Base-by-base conservation (phyloP, 345 rosid species). In the Noccaea bulbosa region DNA sequence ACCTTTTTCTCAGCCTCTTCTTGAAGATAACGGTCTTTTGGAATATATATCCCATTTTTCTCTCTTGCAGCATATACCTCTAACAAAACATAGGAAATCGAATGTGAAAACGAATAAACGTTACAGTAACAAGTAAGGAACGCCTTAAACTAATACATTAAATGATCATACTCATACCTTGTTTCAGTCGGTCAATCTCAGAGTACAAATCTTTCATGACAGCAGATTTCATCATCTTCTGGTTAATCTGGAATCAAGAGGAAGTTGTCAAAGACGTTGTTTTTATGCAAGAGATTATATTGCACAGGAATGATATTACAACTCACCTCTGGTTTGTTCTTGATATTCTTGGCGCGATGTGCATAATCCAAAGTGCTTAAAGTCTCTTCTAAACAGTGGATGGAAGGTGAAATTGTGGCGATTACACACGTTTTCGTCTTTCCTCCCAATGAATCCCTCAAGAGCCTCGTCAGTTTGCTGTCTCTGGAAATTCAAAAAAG, bases 161-260 rank as follows among this genome's bases (percentile, higher is more conserved):
- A 11, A 11, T 20, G 2, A 43, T 52, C 54, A 54, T 24, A 41
- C 46, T 54, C 60, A 47, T 62, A 92, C 99, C 99, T 88, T 95
- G 98, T 82, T 92, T 95, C 66, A 95, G 86, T 57, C 96, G 80
- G 77, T 95, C 98, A 80, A 95, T 95, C 82, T 95, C 96, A 75
- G 93, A 89, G 72, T 95, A 92, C n/a, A 95, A 71, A 85, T 92
- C 98, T 81, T 92, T 95, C 80, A 92, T 92, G 85, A 92, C 69
- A 47, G 98, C 99, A 74, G 98, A 80, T 84, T 95, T 95, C 99
- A 95, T 92, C 98, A 95, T 89, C 96, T 95, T 95, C 80, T 95
- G 99, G 80, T 95, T 95, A 67, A 95, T 79, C 98, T 93, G 91
- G 70, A 52, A 76, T 12, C 40, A 70, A 48, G 49, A 39, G 24